A percentile compares a stretch with the other conserved stretches of the same genome.
These are phyloP conservation scores for Agroathelia rolfsii DNA, from an alignment of 1,284 basidiomycete genomes.

Conservation along the genomic window DNA sequence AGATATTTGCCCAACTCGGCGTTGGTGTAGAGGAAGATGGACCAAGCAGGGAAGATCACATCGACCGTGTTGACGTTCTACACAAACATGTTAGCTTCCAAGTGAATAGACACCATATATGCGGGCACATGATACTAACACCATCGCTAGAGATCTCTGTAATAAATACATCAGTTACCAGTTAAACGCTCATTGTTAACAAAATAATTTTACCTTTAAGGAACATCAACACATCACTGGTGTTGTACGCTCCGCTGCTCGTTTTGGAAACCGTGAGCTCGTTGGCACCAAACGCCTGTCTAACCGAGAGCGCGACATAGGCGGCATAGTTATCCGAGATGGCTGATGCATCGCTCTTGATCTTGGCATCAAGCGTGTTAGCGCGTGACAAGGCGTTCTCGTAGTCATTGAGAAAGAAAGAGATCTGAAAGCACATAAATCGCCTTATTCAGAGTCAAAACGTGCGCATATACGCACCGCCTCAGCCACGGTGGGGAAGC, in stretches of 20 bases:
- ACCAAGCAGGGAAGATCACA: conserved; percentile 65
- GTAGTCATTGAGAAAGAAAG: conserved; percentile 46
- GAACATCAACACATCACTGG: conserved; percentile 47
- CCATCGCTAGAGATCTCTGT: conserved; percentile 62
- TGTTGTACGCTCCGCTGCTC: conserved; percentile 41
- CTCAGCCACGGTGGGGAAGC: conserved; percentile 31
- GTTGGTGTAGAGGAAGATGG: conserved; percentile 54
- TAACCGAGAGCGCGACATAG: conserved; percentile 46
- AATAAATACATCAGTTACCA: not conserved
- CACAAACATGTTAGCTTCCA: conserved; percentile 4
- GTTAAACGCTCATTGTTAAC: too few relatives aligned
- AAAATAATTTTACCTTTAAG: conserved; percentile 39
- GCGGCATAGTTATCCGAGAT: conserved; percentile 50
- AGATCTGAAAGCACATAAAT: conserved; percentile 29
- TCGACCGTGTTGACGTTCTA: conserved; percentile 68
- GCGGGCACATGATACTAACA: conserved; percentile 26
- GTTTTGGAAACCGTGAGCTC: conserved; percentile 55
- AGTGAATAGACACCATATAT: conserved; percentile 4
- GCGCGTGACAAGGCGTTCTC: conserved; percentile 36
- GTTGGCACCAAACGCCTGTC: conserved; percentile 50
- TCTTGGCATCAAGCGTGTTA: conserved; percentile 40
- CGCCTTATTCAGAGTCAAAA: conserved; percentile 2
- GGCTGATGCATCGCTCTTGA: conserved; percentile 40
- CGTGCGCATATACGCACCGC: conserved; percentile 26
- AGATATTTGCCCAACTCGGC: conserved; percentile 50